Percentiles rank a stretch among this genome's conserved stretches.
Conservation (phyloP, 108 stramenopile species). For the Stephanodiscus minutulus region DNA sequence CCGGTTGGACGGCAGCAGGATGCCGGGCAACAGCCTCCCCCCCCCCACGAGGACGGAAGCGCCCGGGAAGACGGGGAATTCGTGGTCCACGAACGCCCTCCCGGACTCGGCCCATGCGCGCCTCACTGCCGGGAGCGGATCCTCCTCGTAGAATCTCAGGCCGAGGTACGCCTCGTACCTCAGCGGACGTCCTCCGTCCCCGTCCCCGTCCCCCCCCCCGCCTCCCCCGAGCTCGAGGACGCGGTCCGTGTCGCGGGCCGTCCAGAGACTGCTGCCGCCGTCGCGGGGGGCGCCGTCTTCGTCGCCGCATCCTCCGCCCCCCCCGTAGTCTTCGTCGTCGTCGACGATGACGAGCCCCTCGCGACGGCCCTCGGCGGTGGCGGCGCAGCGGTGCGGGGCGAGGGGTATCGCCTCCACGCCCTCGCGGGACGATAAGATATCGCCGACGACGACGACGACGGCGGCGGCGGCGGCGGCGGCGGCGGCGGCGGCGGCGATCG, state of each 20-base stretch:
- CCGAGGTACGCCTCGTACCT: conserved; percentile 11
- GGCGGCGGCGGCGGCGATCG: background rate
- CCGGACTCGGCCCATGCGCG: background rate
- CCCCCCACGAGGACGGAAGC: background rate
- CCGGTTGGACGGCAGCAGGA: conserved; percentile 12
- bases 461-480: background rate
- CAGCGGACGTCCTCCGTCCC: background rate
- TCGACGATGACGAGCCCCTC: background rate
- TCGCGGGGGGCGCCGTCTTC: background rate
- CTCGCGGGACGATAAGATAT: background rate
- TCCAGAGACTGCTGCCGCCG: background rate
- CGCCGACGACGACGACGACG: background rate
- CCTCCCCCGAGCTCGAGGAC: background rate
- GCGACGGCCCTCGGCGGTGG: background rate
- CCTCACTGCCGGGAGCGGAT: conserved; percentile 1
- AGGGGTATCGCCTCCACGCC: background rate
- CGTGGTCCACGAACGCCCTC: conserved; percentile 5
- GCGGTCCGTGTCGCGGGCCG: background rate
- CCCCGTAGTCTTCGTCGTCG: background rate
- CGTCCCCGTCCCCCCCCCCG: background rate
- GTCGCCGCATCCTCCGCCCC: background rate
- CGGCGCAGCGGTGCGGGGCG: background rate
- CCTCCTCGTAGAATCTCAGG: conserved; percentile 8
- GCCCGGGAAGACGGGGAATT: conserved; percentile 10
- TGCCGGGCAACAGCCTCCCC: conserved; percentile 4